A percentile compares a stretch with the other conserved stretches of the same genome.
Conservation (phyloP, 192 early-diverging fungal genomes). For the Mortierella hygrophila region DNA sequence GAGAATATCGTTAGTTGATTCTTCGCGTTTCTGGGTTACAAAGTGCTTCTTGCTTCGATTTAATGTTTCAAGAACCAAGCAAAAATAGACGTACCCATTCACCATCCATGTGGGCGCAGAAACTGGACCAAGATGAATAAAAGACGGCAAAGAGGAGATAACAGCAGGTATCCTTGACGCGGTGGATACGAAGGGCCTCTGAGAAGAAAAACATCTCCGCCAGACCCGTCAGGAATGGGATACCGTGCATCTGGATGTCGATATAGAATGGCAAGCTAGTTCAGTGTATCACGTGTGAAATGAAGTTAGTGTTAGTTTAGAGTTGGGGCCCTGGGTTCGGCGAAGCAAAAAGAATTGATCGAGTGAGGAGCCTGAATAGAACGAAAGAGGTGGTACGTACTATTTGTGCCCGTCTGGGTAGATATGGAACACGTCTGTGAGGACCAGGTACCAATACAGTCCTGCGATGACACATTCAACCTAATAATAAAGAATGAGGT, state of each 20-base stretch:
- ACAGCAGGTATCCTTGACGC: slow-evolving; percentile 3
- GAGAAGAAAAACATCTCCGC: slow-evolving; percentile 41
- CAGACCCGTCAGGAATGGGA: slow-evolving; percentile 23
- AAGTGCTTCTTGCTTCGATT: neutral
- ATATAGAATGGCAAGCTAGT: slow-evolving; percentile 38
- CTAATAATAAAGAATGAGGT: neutral
- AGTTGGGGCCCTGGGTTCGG: neutral
- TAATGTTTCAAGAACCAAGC: neutral
- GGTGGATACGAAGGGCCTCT: slow-evolving; percentile 13
- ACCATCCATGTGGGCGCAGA: slow-evolving; percentile 43
- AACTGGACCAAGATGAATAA: slow-evolving; percentile 33
- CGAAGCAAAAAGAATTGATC: neutral
- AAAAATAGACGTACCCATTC: slow-evolving; percentile 18
- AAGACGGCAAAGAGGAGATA: neutral
- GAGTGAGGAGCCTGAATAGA: neutral
- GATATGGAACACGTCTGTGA: slow-evolving; percentile 20
- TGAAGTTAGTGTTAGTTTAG: neutral
- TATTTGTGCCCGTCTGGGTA: slow-evolving; percentile 40
- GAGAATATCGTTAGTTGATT: no score
- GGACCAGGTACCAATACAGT: slow-evolving; percentile 33
- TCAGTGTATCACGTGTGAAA: neutral
- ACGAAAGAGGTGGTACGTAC: slow-evolving; percentile 9
- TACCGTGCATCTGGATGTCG: slow-evolving; percentile 42
- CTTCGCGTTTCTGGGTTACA: neutral
- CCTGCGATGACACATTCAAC: slow-evolving; percentile 14